Evolutionary conservation across 257 asterid species (phyloP), one percentile per base, ranked within the genome.

Genomic region (Marsdenia floribunda): DNA sequence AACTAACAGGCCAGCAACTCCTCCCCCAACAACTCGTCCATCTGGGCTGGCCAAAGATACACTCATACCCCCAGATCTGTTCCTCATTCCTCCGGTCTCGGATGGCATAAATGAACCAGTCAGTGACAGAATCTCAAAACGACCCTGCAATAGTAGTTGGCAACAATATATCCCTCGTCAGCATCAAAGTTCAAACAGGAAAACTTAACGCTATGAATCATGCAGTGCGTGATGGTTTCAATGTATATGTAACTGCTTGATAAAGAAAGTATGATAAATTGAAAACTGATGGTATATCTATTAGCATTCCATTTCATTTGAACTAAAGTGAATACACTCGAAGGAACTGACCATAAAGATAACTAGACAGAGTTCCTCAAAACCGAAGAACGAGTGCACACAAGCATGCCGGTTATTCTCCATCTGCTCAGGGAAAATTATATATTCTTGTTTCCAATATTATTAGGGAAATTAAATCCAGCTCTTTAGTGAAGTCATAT

Each of bases 21-120:
- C 97, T 52, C 98, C 98, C 0, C 98, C 98, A 0, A 93, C 87
- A 65, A 93, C 97, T 53, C 98, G 97, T 8, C 98, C 98, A 5
- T 93, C 97, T 0, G 98, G 97, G 75, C 97, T 89, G 22, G 90
- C 96, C 82, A 93, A 83, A 29, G 98, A 93, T 50, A 91, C 97
- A 50, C 97, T 93, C 98, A 93, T 93, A 37, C 98, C 98, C 3
- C 98, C 98, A 3, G 97, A 82, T 81, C 97, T 81, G 81, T 90
- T 92, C 78, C 91, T 90, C 82, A 92, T 89, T 68, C 97, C 97
- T 63, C 97, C 97, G 24, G 76, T 86, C 78, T 93, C 98, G 0
- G 91, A 83, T 55, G 97, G 97, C 95, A 87, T 88, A 75, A 91
- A 93, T 12, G 97, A 93, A 72, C 98, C 98, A 0, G 86, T 86